Evolutionary conservation across 169 alveolate species (phyloP).

Genomic region (Cryptosporidium sp.): DNA sequence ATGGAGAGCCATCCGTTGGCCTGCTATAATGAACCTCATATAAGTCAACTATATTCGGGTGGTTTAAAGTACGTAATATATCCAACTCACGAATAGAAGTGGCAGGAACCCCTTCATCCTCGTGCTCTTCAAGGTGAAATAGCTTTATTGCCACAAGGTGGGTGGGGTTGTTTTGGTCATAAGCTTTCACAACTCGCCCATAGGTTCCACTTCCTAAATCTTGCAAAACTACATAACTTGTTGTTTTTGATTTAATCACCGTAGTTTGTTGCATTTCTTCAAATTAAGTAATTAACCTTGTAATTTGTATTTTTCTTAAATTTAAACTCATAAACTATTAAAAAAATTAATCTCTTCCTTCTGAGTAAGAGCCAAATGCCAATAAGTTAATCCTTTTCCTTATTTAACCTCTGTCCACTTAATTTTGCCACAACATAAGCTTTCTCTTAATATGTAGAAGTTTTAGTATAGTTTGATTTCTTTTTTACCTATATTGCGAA

Average conservation of each 20-base stretch:
- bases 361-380: constrained; percentile 8
- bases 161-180: constrained; percentile 78
- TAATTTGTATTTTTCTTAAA: neutral
- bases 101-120: constrained; percentile 89
- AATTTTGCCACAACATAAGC: constrained; percentile 16
- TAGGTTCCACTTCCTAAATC: constrained; percentile 87
- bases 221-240: constrained; percentile 73
- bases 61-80: constrained; percentile 81
- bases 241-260: constrained; percentile 57
- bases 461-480: neutral
- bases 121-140: constrained; percentile 81
- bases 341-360: neutral
- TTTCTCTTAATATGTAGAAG: neutral
- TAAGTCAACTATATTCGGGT: constrained; percentile 81
- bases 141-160: constrained; percentile 86
- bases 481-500: neutral
- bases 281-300: neutral
- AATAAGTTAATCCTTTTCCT: constrained; percentile 10
- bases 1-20: constrained; percentile 68
- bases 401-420: constrained; percentile 6
- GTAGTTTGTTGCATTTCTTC: constrained; percentile 60
- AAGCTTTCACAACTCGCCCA: constrained; percentile 84
- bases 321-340: neutral
- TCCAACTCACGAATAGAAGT: constrained; percentile 88
- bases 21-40: constrained; percentile 64